Conservation (phyloP, 2,329 filamentous ascomycete species). For the Periconia digitata region DNA sequence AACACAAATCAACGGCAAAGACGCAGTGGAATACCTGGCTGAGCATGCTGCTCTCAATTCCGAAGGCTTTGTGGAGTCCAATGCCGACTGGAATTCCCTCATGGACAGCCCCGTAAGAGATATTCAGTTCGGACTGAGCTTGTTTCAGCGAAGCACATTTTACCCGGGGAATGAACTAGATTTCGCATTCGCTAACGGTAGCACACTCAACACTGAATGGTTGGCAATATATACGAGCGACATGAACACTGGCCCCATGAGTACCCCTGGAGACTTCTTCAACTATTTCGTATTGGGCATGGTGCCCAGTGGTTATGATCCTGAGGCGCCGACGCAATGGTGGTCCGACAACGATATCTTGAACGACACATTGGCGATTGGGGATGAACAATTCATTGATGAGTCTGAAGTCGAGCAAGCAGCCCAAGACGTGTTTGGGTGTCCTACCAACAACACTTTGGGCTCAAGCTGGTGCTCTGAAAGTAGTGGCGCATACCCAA, state of each 20-base stretch:
- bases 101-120: slow-evolving; percentile 20
- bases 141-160: slow-evolving; percentile 28
- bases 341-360: slow-evolving; percentile 1
- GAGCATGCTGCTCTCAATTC: slow-evolving; percentile 29
- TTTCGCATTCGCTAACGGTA: slow-evolving; percentile 30
- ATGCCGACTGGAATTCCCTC: slow-evolving; percentile 47
- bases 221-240: slow-evolving; percentile 23
- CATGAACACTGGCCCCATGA: slow-evolving; percentile 29
- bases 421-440: no score
- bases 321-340: slow-evolving; percentile 3
- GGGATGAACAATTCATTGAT: not conserved
- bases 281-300: slow-evolving; percentile 46
- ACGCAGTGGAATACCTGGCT: slow-evolving; percentile 22
- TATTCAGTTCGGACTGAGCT: slow-evolving; percentile 17
- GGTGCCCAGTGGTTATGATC: slow-evolving; percentile 16
- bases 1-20: slow-evolving; percentile 24
- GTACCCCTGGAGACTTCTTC: slow-evolving; percentile 47
- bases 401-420: not conserved
- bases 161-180: slow-evolving; percentile 39
- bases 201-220: slow-evolving; percentile 17
- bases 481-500: slow-evolving; percentile 25
- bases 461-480: slow-evolving; percentile 16
- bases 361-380: not conserved
- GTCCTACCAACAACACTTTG: not conserved
- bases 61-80: slow-evolving; percentile 38